A percentile compares a stretch with the other conserved stretches of the same genome.
These are phyloP conservation scores for Blastobotrys parvus DNA, from an alignment of 805 yeast species.

Conservation along the genomic window DNA sequence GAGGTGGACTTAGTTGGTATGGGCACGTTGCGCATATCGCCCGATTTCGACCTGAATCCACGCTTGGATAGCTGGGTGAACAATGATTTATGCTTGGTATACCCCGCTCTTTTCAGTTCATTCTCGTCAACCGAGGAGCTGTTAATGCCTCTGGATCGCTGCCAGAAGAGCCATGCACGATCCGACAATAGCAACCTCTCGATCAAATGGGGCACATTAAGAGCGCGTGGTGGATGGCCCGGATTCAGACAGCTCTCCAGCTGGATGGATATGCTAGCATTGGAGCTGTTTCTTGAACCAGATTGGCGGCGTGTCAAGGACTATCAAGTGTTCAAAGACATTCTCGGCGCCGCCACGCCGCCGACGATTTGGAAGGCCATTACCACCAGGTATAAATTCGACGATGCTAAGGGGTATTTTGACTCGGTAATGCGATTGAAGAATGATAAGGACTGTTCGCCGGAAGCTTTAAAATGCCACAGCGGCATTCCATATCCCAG, in stretches of 20 bases:
- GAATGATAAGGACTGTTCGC: not conserved
- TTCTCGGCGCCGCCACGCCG: not conserved
- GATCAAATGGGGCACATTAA: not conserved
- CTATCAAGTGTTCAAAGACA: not conserved
- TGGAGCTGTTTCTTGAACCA: not conserved
- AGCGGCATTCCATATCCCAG: too few species aligned
- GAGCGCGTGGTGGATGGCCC: not conserved
- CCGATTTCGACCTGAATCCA: too few species aligned
- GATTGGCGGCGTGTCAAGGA: not conserved
- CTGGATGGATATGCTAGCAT: not conserved
- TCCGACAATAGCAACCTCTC: too few species aligned
- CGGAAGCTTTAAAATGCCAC: too few species aligned
- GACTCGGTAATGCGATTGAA: not conserved
- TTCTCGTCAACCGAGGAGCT: too few species aligned
- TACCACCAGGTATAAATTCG: not conserved
- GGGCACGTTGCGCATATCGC: too few species aligned
- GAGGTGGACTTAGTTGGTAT: too few species aligned
- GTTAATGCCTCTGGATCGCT: too few species aligned
- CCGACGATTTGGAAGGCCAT: not conserved
- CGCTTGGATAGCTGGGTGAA: too few species aligned
- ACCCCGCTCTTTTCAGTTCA: too few species aligned
- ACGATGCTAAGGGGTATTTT: not conserved
- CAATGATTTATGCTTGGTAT: too few species aligned
- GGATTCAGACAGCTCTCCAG: not conserved
- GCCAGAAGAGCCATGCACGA: too few species aligned